Percentiles rank a stretch among this genome's conserved stretches.
Conservation (phyloP, 176 grass and related monocot genomes). For the Bothriochloa decipiens region DNA sequence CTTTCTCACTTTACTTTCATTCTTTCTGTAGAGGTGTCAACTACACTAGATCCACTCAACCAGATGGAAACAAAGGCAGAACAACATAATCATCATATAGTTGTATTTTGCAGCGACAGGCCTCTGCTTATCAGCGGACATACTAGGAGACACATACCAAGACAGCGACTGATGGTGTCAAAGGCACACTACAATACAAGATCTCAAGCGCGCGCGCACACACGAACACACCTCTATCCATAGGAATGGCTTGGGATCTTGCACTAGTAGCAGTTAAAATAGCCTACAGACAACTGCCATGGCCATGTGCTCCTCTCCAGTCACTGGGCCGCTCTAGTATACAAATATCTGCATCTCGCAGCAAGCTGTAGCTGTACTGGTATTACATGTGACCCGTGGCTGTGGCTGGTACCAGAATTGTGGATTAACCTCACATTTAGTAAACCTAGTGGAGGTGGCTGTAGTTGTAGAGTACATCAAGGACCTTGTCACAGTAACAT, state of each 20-base stretch:
- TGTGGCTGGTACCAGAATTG: constrained; percentile 40
- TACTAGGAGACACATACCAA: background rate
- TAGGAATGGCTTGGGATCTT: background rate
- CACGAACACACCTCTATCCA: background rate
- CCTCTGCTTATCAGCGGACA: background rate
- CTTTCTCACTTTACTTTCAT: constrained; percentile 50
- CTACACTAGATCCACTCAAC: constrained; percentile 48
- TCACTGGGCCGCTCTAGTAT: constrained; percentile 22
- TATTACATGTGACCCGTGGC: constrained; percentile 40
- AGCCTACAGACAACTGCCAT: constrained; percentile 25
- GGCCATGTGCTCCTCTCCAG: constrained; percentile 32
- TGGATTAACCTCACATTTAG: constrained; percentile 36
- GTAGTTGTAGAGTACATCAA: constrained; percentile 30
- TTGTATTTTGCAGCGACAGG: constrained; percentile 6
- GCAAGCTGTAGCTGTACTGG: constrained; percentile 36
- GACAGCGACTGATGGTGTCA: background rate
- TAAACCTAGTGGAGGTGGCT: constrained; percentile 33
- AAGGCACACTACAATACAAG: too few species aligned
- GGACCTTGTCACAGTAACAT: constrained; percentile 23
- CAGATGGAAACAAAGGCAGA: constrained; percentile 37
- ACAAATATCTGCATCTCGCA: constrained; percentile 36
- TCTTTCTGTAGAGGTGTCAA: constrained; percentile 58
- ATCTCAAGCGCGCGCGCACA: too few species aligned
- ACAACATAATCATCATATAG: constrained; percentile 22
- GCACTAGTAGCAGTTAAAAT: constrained; percentile 36